Evolutionary conservation across 805 yeast genomes (phyloP), one percentile per base, ranked within the genome.

Genomic region (Metschnikowia baotianmanensis): DNA sequence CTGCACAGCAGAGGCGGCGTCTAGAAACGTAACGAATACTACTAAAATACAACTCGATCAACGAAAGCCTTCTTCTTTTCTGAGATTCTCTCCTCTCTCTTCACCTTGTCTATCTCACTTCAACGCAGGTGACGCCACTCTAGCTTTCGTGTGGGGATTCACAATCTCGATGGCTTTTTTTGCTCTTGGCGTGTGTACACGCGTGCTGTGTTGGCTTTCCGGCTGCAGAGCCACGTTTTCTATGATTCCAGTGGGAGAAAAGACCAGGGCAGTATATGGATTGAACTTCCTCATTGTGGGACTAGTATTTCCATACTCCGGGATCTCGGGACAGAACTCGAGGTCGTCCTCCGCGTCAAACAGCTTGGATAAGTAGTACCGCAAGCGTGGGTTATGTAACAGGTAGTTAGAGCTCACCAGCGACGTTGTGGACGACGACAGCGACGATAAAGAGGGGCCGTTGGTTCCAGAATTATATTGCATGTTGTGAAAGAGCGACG

Each of bases 181-280:
- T 20, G 72, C 70, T 46, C 85, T 64, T 21, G 84, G 84, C 1
- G 83, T 78, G 38, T 67, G 65, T 1, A 68, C 67, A 46, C 78
- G 63, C 5, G 44, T 21, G 9, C 40, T 21, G 17, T 35, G 44
- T 24, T 25, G 42, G 19, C 31, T 29, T 6, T 34, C 12, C 6
- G 23, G 20, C 33, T 31, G 40, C 19, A 25, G 39, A 4, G 36
- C 15, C 11, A 15, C 27, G 5, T 36, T 10, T 17, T 40, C 48
- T 19, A 47, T 46, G 24, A 29, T 42, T 12, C 33, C 20, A 2
- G 49, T 58, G 31, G 87, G 86, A 24, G 80, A 76, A 53, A 81
- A 81, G 18, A 80, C 72, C 32, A 76, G 63, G 1, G 86, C 80
- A 3, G 85, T 80, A 56, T 81, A 80, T 5, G 87, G 86, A 56